Evolutionary conservation across 371 early-diverging fungal species (phyloP), one percentile per base, ranked within the genome.

Genomic region (Lichtheimia hyalospora): DNA sequence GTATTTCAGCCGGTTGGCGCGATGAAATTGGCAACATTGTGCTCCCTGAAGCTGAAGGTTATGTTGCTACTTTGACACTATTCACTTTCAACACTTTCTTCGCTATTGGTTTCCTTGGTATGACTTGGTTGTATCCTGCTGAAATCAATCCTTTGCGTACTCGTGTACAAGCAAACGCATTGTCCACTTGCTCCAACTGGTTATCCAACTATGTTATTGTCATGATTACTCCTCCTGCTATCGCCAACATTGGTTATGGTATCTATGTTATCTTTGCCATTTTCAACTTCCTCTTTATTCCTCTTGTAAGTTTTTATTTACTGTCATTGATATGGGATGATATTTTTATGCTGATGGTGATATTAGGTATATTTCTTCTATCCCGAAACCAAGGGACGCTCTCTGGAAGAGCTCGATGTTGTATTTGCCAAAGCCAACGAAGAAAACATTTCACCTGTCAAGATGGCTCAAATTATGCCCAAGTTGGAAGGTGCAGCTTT

Each of bases 311-410:
- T 58, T 20, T 5, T 3, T 20, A 49, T 46, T 8, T 49, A 27
- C n/a, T n/a, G 16, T 24, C 20, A 6, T 13, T 18, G 12, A 25
- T 44, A 14, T 16, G 14, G n/a, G 25, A 56, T 27, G 52, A 27
- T 52, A 3, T 58, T 13, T n/a, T 49, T 10, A 49, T 40, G 15
- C n/a, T 18, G 53, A 6, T 13, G 24, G 52, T 52, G 8, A 10
- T 20, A 12, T 34, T 10, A 54, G 54, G 54, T 84, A 57, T 82
- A 79, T 50, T 80, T 95, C 5, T 62, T 64, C 15, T 63, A 66
- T 23, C 92, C 92, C 21, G 96, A 95, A 77, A 94, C 93, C 23
- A 85, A 84, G 67, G 88, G 86, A 20, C 71, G 82, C 8, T 77
- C 86, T 14, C 64, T 89, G 13, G 91, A 91, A 72, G 77, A 83